Evolutionary conservation across 1,284 basidiomycete species (phyloP), one percentile per base, ranked within the genome.

Genomic region (Xerocomus nothofagi): DNA sequence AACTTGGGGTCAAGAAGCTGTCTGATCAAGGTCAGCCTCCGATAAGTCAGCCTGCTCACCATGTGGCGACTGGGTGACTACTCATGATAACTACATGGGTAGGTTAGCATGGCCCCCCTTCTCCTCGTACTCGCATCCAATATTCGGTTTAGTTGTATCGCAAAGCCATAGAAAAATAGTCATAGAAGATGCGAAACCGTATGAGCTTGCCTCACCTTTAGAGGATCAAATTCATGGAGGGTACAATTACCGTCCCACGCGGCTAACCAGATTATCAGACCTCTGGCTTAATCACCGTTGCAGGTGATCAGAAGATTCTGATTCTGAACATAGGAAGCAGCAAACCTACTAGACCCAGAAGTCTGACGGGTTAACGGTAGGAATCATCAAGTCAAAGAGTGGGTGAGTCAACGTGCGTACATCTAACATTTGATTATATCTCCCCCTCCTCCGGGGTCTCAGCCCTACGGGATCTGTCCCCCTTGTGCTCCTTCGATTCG

Each of bases 361-460:
- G 29, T 36, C 32, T 15, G 18, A 32, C 33, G 10, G 31, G 52
- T 54, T 26, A 48, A 43, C 38, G 17, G 37, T 17, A 30, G 31
- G 30, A 12, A n/a, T 38, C 31, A 24, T 17, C n/a, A 15, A 33
- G 11, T n/a, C 24, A 29, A 21, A 31, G 29, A 14, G 18, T 23
- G 14, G 20, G 27, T 9, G 20, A 26, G 14, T 40, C 26, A 44
- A 49, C 26, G 23, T 49, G 48, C 56, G 44, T 44, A 61, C 52
- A 10, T 51, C 38, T 29, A 40, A 39, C 38, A 23, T 33, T 36
- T 14, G 34, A 39, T 74, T 56, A 90, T 61, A 91, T 91, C 63
- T 91, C 88, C 20, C 88, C 88, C 66, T 91, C 88, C 71, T 91
- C 88, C 7, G 88, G 88, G 33, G 83, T 88, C 60, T 91, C 80